These are phyloP conservation scores for Tetragonia tetragonoides DNA, from an alignment of 148 eudicot genomes.

Conservation along the genomic window DNA sequence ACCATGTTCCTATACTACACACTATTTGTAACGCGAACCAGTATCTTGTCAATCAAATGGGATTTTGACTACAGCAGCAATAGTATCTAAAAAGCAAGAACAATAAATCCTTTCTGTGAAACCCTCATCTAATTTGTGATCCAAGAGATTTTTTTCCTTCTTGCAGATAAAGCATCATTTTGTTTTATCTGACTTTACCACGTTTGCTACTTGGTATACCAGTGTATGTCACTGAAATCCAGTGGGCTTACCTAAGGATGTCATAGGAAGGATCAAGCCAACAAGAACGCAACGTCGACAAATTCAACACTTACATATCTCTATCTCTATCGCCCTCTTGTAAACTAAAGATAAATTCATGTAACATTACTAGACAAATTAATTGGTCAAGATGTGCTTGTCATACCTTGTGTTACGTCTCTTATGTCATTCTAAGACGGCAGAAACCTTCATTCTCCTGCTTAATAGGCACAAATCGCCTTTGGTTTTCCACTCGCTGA, in stretches of 20 bases:
- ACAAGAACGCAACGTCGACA: neutral
- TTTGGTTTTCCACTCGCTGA: constrained; percentile 58
- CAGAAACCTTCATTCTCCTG: constrained; percentile 31
- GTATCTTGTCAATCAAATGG: no score
- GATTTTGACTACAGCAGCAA: no score
- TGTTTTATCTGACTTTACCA: neutral
- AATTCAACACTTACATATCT: neutral
- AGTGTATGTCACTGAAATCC: neutral
- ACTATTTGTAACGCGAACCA: no score
- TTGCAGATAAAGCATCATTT: neutral
- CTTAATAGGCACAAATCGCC: constrained; percentile 36
- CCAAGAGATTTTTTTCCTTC: neutral
- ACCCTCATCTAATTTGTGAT: no score
- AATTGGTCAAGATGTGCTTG: neutral
- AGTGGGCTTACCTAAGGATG: neutral
- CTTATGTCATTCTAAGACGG: constrained; percentile 30
- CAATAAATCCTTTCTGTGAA: no score
- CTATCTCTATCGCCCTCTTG: no score
- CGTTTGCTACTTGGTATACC: neutral
- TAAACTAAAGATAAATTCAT: neutral
- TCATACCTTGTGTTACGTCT: constrained; percentile 13
- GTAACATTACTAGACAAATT: neutral
- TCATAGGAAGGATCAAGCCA: neutral
- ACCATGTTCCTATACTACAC: no score
- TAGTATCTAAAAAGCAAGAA: no score